A percentile compares a stretch with the other conserved stretches of the same genome.
These are phyloP conservation scores for Ganoderma lucidum DNA, from an alignment of 1,284 basidiomycete genomes.

Conservation along the genomic window DNA sequence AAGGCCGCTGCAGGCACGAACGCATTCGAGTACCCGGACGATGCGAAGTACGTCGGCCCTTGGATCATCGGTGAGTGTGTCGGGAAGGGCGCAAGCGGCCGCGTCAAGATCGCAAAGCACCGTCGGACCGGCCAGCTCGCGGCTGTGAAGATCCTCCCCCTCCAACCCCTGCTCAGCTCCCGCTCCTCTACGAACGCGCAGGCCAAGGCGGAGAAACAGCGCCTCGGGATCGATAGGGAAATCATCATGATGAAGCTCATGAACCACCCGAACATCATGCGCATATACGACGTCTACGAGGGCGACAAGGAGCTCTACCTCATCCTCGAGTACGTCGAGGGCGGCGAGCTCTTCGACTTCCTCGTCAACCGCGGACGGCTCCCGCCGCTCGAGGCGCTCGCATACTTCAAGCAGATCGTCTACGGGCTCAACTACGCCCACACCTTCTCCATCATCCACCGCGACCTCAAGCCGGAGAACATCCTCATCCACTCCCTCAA, in stretches of 20 bases:
- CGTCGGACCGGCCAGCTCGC: slow-evolving; percentile 90
- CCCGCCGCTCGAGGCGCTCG: slow-evolving; percentile 83
- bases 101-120: slow-evolving; percentile 96
- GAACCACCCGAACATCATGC: slow-evolving; percentile 97
- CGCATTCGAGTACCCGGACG: slow-evolving; percentile 77
- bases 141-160: slow-evolving; percentile 97
- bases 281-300: slow-evolving; percentile 98
- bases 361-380: slow-evolving; percentile 91
- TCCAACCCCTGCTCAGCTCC: slow-evolving; percentile 84
- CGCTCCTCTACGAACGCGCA: slow-evolving; percentile 70
- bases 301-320: slow-evolving; percentile 93
- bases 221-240: slow-evolving; percentile 94
- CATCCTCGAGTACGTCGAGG: slow-evolving; percentile 96
- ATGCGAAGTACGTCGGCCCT: slow-evolving; percentile 78
- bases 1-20: slow-evolving; percentile 73
- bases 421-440: slow-evolving; percentile 98
- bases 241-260: slow-evolving; percentile 99
- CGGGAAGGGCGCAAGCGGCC: slow-evolving; percentile 94
- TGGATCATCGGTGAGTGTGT: slow-evolving; percentile 95
- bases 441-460: slow-evolving; percentile 98
- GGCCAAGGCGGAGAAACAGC: slow-evolving; percentile 87
- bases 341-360: slow-evolving; percentile 98
- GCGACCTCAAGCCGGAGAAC: slow-evolving; percentile 99
- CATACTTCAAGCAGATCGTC: slow-evolving; percentile 98
- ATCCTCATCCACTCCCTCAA: slow-evolving; percentile 87